A percentile compares a stretch with the other conserved stretches of the same genome.
Evolutionary conservation across 1,284 basidiomycete species (phyloP).

Genomic region (Mycosarcoma mackinlayi): DNA sequence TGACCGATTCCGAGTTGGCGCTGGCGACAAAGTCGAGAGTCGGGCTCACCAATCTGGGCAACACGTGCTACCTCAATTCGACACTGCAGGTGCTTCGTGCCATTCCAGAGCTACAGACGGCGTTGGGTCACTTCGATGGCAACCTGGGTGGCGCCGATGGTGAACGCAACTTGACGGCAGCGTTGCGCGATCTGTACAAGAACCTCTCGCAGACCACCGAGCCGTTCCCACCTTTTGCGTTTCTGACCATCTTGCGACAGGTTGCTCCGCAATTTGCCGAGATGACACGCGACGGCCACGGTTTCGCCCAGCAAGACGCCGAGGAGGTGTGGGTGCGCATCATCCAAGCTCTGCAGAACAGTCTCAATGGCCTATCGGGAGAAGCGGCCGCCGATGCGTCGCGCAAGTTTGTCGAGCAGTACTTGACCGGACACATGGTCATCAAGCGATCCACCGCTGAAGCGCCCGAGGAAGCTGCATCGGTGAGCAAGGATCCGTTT

Average conservation of each 20-base stretch:
- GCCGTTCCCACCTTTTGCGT: slow-evolving; percentile 78
- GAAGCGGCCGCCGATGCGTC: slow-evolving; percentile 20
- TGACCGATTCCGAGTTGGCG: slow-evolving; percentile 84
- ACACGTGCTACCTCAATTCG: slow-evolving; percentile 96
- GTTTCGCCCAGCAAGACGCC: slow-evolving; percentile 92
- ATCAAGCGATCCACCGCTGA: slow-evolving; percentile 76
- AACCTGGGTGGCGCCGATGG: slow-evolving; percentile 57
- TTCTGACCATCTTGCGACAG: slow-evolving; percentile 78
- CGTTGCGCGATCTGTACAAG: slow-evolving; percentile 79
- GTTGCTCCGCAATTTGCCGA: slow-evolving; percentile 94
- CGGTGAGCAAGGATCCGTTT: slow-evolving; percentile 78
- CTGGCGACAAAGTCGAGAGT: slow-evolving; percentile 72
- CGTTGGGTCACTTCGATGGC: slow-evolving; percentile 53
- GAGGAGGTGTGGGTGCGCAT: slow-evolving; percentile 93
- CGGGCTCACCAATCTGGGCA: slow-evolving; percentile 72
- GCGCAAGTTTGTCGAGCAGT: slow-evolving; percentile 80
- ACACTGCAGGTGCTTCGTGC: slow-evolving; percentile 90
- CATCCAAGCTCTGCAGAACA: slow-evolving; percentile 79
- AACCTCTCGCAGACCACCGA: slow-evolving; percentile 82
- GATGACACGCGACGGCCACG: slow-evolving; percentile 69
- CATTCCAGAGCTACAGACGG: slow-evolving; percentile 83
- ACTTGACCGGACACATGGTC: slow-evolving; percentile 82
- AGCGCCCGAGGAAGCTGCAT: slow-evolving; percentile 80
- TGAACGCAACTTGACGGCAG: slow-evolving; percentile 70
- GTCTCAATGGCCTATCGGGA: slow-evolving; percentile 67